Evolutionary conservation across 2,329 filamentous ascomycete genomes (phyloP), one percentile per base, ranked within the genome.

Genomic region (Apiospora rasikravindrae): DNA sequence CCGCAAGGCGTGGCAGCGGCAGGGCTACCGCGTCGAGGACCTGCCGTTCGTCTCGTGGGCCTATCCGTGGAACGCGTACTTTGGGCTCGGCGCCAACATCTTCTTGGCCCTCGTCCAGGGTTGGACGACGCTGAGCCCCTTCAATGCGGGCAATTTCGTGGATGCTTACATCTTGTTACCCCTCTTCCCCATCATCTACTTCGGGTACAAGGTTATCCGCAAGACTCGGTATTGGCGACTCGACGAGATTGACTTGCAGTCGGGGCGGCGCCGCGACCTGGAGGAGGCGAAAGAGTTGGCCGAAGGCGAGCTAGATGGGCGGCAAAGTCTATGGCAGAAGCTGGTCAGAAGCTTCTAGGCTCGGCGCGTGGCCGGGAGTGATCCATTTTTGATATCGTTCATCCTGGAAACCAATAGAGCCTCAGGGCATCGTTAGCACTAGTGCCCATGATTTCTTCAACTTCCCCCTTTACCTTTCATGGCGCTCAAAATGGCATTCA

Each of bases 121-220:
- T 4, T 91, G 89, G 89, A 86, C 88, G 5, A 89, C 86, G 0
- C 80, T 91, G 5, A 84, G 86, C 2, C 90, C 90, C 0, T 92
- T 91, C 73, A 79, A 87, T 51, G 87, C 86, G 0, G 88, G 86
- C 5, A 82, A 84, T n/a, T 91, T 92, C 75, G 89, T 92, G 14
- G 88, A 90, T 75, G 89, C 89, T 0, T 92, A 92, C 75, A 88
- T 92, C 71, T 79, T 92, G 33, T 77, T 92, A 42, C 88, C 88
- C 1, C 80, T 92, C 0, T 92, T 91, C 74, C 85, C 82, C 0
- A 72, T 91, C 57, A 90, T 91, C 22, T 91, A 88, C 74, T 73
- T 86, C 1, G 83, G 76, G 1, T 89, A 88, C 77, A 91, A 91
- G 78, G 69, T 89, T 5, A 80, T 83, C 53, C 89, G 87, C 81